These are phyloP conservation scores for Cnidoscolus chayamansa DNA, from an alignment of 441 rosid genomes.

Conservation along the genomic window DNA sequence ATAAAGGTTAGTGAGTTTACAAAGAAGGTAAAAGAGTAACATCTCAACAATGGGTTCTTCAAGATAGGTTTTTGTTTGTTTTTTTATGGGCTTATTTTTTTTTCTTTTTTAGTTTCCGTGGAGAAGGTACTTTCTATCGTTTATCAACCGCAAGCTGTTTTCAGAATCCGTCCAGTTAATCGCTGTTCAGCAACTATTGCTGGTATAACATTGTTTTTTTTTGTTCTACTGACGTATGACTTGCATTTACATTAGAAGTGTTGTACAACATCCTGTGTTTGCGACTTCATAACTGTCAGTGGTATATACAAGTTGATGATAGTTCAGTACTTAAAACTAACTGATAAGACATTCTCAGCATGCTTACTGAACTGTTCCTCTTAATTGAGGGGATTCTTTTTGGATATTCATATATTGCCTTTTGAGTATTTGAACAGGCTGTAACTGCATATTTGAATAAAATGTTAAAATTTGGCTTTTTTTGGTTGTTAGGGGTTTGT, in stretches of 20 bases:
- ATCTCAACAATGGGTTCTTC: neutral
- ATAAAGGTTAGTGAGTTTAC: conserved; percentile 46
- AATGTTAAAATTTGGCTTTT: neutral
- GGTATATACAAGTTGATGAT: neutral
- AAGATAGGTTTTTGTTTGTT: neutral
- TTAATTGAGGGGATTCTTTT: neutral
- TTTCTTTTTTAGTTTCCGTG: conserved; percentile 69
- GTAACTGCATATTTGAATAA: neutral
- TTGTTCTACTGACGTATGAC: no score
- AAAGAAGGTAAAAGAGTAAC: no score
- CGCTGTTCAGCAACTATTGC: conserved; percentile 91
- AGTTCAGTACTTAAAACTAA: neutral
- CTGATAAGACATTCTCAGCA: neutral
- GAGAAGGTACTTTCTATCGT: conserved; percentile 88
- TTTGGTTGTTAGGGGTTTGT: neutral
- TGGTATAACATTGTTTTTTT: conserved; percentile 41
- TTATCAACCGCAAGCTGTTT: conserved; percentile 94
- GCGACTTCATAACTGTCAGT: neutral
- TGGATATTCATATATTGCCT: neutral
- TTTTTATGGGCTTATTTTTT: neutral
- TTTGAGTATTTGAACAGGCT: neutral
- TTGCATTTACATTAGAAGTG: neutral
- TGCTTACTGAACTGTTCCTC: neutral
- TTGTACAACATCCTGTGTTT: neutral
- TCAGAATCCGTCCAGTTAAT: conserved; percentile 82